Evolutionary conservation across 176 grass and related monocot genomes (phyloP).

Genomic region (Musa acuminata): DNA sequence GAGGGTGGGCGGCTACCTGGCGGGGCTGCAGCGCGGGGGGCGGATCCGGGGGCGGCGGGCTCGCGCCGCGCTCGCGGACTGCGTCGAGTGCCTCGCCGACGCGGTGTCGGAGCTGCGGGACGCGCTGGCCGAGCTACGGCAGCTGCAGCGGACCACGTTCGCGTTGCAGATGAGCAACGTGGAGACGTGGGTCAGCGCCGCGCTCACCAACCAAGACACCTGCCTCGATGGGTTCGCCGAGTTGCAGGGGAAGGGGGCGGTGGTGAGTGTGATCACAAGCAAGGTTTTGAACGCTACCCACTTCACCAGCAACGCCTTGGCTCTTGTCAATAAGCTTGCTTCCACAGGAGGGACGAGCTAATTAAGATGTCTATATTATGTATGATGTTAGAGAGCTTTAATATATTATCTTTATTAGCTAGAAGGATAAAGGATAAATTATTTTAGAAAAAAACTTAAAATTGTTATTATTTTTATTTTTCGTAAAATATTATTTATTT

Average conservation of each 20-base stretch:
- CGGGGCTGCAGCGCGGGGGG: neutral
- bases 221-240: constrained; percentile 20
- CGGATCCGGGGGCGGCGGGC: no score
- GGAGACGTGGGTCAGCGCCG: constrained; percentile 31
- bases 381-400: no score
- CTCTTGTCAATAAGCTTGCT: constrained; percentile 26
- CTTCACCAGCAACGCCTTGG: constrained; percentile 24
- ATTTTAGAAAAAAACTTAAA: neutral
- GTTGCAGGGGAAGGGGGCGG: constrained; percentile 7
- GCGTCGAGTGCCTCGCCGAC: neutral
- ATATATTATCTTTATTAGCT: no score
- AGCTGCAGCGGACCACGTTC: constrained; percentile 9
- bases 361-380: no score
- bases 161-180: constrained; percentile 31
- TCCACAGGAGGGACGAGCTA: neutral
- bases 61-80: neutral
- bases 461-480: neutral
- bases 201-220: constrained; percentile 17
- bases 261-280: constrained; percentile 2
- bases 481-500: no score
- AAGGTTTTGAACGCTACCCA: constrained; percentile 25
- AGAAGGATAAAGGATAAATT: no score
- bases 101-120: neutral
- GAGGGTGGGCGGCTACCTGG: neutral
- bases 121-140: neutral